A percentile compares a stretch with the other conserved stretches of the same genome.
These are phyloP conservation scores for Chlorella ohadii DNA, from an alignment of 139 green algal species.

Conservation along the genomic window DNA sequence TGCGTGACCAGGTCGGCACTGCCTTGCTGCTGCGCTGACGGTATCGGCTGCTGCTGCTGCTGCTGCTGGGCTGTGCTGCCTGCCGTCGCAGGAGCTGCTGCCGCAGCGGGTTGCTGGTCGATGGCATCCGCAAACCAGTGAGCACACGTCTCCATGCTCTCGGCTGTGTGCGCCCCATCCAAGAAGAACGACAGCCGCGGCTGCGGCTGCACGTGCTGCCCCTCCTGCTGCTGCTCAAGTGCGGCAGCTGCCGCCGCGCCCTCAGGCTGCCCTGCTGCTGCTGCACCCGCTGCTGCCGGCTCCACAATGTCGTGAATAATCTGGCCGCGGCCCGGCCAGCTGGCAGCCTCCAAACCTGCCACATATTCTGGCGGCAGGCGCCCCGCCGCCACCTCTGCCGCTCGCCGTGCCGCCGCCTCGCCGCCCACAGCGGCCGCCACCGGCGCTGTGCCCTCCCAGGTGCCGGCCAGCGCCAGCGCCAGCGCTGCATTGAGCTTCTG, in stretches of 20 bases:
- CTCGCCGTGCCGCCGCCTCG: conserved; percentile 13
- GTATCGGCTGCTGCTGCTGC: background rate
- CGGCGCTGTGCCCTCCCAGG: conserved; percentile 61
- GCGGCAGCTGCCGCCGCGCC: no score
- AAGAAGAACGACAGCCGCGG: conserved; percentile 86
- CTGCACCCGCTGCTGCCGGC: background rate
- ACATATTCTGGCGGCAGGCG: conserved; percentile 67
- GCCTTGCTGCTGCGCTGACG: background rate
- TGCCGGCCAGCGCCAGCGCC: conserved; percentile 79
- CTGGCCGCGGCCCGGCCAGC: conserved; percentile 81
- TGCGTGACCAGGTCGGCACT: conserved; percentile 32
- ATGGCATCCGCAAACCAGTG: conserved; percentile 86
- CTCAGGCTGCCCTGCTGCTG: conserved; percentile 1
- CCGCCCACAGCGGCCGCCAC: conserved; percentile 4
- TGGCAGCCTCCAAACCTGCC: conserved; percentile 62
- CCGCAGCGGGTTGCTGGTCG: background rate
- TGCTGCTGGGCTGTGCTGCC: background rate
- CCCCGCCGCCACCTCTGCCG: conserved; percentile 18
- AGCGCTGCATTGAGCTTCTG: conserved; percentile 90
- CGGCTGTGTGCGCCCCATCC: conserved; percentile 96
- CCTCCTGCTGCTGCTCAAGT: no score
- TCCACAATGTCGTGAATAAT: conserved; percentile 34
- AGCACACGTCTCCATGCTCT: conserved; percentile 91
- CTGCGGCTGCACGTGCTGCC: conserved; percentile 25
- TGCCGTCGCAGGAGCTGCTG: background rate